Conservation (phyloP, 2,329 filamentous ascomycete species). For the Sphaerulina vaccinii region DNA sequence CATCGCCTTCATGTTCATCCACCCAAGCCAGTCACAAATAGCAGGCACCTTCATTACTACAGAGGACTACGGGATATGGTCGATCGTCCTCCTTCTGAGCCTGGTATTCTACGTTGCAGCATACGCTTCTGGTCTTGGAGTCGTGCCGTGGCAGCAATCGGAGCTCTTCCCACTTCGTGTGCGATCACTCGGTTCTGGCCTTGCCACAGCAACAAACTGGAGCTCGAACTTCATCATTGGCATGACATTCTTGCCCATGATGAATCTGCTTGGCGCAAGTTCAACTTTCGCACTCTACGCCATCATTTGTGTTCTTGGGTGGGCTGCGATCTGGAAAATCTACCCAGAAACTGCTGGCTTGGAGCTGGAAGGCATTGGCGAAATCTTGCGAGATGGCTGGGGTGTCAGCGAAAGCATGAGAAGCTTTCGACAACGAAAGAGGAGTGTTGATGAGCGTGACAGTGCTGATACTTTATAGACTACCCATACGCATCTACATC, state of each 20-base stretch:
- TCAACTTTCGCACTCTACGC: conserved; percentile 85
- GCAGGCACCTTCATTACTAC: background rate
- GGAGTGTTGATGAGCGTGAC: background rate
- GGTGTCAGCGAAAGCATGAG: conserved; percentile 46
- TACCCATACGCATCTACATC: too few species aligned
- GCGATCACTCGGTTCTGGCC: conserved; percentile 67
- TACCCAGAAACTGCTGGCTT: conserved; percentile 87
- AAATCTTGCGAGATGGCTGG: conserved; percentile 69
- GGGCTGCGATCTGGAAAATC: conserved; percentile 61
- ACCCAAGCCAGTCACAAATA: conserved; percentile 21
- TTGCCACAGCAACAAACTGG: conserved; percentile 81
- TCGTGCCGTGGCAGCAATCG: conserved; percentile 94
- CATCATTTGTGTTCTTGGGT: conserved; percentile 65
- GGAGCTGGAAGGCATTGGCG: conserved; percentile 75
- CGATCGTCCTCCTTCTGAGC: conserved; percentile 64
- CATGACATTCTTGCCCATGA: conserved; percentile 82
- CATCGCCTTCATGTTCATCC: conserved; percentile 67
- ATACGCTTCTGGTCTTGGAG: conserved; percentile 85
- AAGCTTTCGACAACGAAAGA: conserved; percentile 3
- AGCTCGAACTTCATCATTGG: conserved; percentile 81
- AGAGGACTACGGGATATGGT: conserved; percentile 28
- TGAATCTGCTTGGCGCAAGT: conserved; percentile 69
- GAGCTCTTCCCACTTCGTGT: conserved; percentile 78
- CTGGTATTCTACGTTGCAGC: conserved; percentile 81
- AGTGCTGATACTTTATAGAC: background rate